Percentiles rank a stretch among this genome's conserved stretches.
Conservation (phyloP, 352 stramenopile species). For the Phytophthora aleatoria region DNA sequence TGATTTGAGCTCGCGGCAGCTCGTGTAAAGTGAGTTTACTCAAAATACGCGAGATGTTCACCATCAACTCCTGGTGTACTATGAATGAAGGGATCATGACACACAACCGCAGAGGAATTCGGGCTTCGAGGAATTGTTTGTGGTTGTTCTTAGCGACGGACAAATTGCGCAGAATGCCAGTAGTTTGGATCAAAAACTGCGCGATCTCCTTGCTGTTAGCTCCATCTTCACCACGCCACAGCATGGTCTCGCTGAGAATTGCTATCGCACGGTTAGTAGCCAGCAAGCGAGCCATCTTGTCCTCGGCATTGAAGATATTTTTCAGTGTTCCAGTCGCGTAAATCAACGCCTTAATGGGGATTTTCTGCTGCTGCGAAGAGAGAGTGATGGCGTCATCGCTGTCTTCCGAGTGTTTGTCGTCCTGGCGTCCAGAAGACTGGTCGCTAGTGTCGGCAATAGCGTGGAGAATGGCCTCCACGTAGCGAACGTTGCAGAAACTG, state of each 20-base stretch:
- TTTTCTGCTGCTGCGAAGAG: neutral
- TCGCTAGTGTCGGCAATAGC: slow-evolving; percentile 39
- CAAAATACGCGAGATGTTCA: slow-evolving; percentile 79
- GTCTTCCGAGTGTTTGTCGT: slow-evolving; percentile 15
- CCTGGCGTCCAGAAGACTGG: slow-evolving; percentile 1
- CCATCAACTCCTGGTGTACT: slow-evolving; percentile 70
- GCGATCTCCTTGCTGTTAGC: slow-evolving; percentile 58
- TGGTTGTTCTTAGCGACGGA: slow-evolving; percentile 58
- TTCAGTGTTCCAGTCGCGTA: slow-evolving; percentile 76
- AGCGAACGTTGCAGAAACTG: slow-evolving; percentile 65
- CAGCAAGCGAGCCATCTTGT: slow-evolving; percentile 66
- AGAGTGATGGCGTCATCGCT: slow-evolving; percentile 4
- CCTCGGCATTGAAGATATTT: slow-evolving; percentile 67
- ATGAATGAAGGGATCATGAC: slow-evolving; percentile 47
- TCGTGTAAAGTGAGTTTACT: slow-evolving; percentile 87
- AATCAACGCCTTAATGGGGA: slow-evolving; percentile 55
- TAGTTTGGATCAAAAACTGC: slow-evolving; percentile 75
- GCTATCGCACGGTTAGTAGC: slow-evolving; percentile 67
- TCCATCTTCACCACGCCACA: slow-evolving; percentile 38
- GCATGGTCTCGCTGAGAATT: slow-evolving; percentile 53
- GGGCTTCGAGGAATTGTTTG: slow-evolving; percentile 74
- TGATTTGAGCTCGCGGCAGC: slow-evolving; percentile 68
- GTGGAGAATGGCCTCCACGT: slow-evolving; percentile 62
- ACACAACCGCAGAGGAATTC: slow-evolving; percentile 56
- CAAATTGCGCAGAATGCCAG: slow-evolving; percentile 70